Percentiles rank a stretch among this genome's conserved stretches.
Conservation (phyloP, 2,329 filamentous ascomycete species). For the Phoma sp. region DNA sequence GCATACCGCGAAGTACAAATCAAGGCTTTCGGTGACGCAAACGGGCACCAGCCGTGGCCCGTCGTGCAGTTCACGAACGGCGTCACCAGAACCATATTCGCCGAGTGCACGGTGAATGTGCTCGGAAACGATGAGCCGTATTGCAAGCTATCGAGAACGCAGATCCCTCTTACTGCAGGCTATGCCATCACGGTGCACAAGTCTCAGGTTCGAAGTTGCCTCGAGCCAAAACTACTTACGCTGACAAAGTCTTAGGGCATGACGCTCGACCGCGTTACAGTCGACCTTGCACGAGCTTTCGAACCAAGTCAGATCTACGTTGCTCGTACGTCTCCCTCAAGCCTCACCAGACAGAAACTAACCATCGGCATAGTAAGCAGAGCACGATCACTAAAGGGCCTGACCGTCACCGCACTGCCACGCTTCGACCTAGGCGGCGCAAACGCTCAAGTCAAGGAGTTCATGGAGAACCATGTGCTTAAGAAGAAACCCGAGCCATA, state of each 20-base stretch:
- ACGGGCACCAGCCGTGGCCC: slow-evolving; percentile 53
- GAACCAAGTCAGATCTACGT: slow-evolving; percentile 68
- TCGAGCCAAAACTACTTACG: neutral
- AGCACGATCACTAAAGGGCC: slow-evolving; percentile 59
- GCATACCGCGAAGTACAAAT: slow-evolving; percentile 48
- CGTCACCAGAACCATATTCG: slow-evolving; percentile 53
- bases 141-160: slow-evolving; percentile 61
- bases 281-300: slow-evolving; percentile 61
- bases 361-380: slow-evolving; percentile 54
- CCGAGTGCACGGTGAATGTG: slow-evolving; percentile 58
- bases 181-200: slow-evolving; percentile 72
- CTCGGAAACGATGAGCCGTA: slow-evolving; percentile 56
- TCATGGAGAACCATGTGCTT: slow-evolving; percentile 27
- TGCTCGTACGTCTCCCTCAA: slow-evolving; percentile 46
- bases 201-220: slow-evolving; percentile 38
- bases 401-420: slow-evolving; percentile 51
- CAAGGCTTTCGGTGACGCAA: slow-evolving; percentile 47
- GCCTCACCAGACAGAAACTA: neutral
- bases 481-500: slow-evolving; percentile 1
- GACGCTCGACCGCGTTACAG: slow-evolving; percentile 64
- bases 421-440: slow-evolving; percentile 28
- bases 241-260: slow-evolving; percentile 55
- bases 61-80: slow-evolving; percentile 62
- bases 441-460: slow-evolving; percentile 45
- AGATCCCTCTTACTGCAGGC: slow-evolving; percentile 65